Evolutionary conservation across 768 basidiomycete species (phyloP).

Genomic region (Lactarius psammicola): DNA sequence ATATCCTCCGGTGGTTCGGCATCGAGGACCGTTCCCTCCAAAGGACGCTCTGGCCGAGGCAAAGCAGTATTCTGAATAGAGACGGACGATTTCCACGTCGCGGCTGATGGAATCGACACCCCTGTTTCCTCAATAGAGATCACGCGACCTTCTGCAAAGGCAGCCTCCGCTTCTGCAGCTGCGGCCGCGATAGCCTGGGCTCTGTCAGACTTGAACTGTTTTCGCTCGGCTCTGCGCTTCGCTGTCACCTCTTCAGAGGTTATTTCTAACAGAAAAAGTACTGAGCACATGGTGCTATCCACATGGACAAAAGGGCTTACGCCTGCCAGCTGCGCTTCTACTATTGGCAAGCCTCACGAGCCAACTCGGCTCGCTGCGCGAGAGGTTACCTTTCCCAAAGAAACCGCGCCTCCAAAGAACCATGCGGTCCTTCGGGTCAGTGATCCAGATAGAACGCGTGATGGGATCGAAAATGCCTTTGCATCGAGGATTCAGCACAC

Average conservation of each 20-base stretch:
- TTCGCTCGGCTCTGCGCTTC: constrained; percentile 80
- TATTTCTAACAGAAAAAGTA: constrained; percentile 45
- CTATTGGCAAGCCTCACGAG: constrained; percentile 72
- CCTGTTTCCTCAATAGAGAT: constrained; percentile 57
- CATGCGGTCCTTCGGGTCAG: constrained; percentile 56
- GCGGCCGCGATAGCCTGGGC: constrained; percentile 83
- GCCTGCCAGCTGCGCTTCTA: constrained; percentile 50
- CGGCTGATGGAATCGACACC: constrained; percentile 65
- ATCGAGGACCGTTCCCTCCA: constrained; percentile 42
- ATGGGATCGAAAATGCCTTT: constrained; percentile 72
- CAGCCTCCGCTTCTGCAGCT: constrained; percentile 72
- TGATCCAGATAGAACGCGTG: constrained; percentile 89
- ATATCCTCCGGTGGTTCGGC: constrained; percentile 64
- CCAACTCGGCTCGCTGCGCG: constrained; percentile 96
- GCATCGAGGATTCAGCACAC: constrained; percentile 68
- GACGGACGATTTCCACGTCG: constrained; percentile 67
- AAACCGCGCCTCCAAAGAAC: constrained; percentile 88
- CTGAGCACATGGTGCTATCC: neutral
- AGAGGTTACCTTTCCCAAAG: constrained; percentile 96
- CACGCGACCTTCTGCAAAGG: constrained; percentile 71
- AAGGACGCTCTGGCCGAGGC: constrained; percentile 19
- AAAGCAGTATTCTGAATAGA: constrained; percentile 30
- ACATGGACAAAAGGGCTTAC: constrained; percentile 43
- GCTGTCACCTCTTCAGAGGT: constrained; percentile 93
- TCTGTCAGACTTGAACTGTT: constrained; percentile 91